Percentiles rank a stretch among this genome's conserved stretches.
These are phyloP conservation scores for Vitis rotundifolia DNA, from an alignment of 164 flowering plant genomes.

Conservation along the genomic window DNA sequence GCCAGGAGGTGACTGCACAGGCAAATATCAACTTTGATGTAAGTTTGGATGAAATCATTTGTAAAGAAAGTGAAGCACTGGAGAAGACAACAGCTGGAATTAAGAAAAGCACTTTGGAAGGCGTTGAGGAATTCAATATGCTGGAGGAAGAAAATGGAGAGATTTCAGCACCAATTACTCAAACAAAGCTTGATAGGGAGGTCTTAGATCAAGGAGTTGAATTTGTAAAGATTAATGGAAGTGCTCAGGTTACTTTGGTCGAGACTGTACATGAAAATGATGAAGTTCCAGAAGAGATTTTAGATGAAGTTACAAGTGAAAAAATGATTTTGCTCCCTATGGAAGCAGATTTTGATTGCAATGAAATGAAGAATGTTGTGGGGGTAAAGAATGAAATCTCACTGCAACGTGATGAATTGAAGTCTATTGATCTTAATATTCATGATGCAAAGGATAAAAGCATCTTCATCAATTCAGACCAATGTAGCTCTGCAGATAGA, in stretches of 20 bases:
- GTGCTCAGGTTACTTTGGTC: background rate
- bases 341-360: background rate
- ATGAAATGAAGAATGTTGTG: background rate
- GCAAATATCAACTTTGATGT: background rate
- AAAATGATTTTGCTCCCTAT: background rate
- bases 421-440: slow-evolving; percentile 1
- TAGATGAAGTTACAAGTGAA: background rate
- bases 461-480: background rate
- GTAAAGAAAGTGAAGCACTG: background rate
- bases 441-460: background rate
- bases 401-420: background rate
- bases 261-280: background rate
- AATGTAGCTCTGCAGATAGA: background rate
- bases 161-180: background rate
- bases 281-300: background rate
- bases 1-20: background rate
- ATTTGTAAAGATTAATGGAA: background rate
- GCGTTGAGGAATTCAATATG: background rate
- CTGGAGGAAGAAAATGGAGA: background rate
- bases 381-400: background rate
- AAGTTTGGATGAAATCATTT: background rate
- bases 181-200: background rate
- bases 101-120: background rate
- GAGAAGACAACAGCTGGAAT: slow-evolving; percentile 3
- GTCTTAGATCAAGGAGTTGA: slow-evolving; percentile 4